These are phyloP conservation scores for Bauhinia variegata DNA, from an alignment of 306 rosid species.

Conservation along the genomic window DNA sequence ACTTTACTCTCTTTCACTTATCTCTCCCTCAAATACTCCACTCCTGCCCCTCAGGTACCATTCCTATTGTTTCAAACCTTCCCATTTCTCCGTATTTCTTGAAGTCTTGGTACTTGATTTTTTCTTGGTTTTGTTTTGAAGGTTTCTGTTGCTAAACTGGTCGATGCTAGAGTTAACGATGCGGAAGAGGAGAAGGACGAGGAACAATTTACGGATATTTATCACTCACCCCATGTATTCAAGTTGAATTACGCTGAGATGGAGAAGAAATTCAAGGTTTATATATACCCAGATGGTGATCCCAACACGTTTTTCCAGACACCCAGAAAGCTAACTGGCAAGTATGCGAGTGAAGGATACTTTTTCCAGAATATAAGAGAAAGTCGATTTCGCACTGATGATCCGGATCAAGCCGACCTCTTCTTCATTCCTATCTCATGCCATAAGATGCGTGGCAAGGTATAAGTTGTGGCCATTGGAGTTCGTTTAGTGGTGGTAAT, in stretches of 20 bases:
- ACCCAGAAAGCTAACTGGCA: conserved; percentile 92
- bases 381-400: conserved; percentile 71
- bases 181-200: conserved; percentile 1
- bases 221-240: conserved; percentile 77
- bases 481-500: not conserved
- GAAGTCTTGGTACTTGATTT: not conserved
- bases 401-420: conserved; percentile 84
- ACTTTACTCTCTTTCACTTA: conserved; percentile 74
- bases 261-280: conserved; percentile 85
- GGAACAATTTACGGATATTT: conserved; percentile 50
- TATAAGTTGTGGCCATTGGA: conserved; percentile 22
- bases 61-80: not conserved
- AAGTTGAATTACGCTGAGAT: conserved; percentile 72
- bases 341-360: conserved; percentile 90
- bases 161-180: conserved; percentile 7
- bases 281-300: conserved; percentile 90
- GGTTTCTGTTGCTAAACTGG: conserved; percentile 40
- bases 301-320: conserved; percentile 89
- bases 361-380: conserved; percentile 93
- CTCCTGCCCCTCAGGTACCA: conserved; percentile 50
- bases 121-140: conserved; percentile 18
- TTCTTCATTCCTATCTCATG: conserved; percentile 94
- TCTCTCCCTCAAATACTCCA: conserved; percentile 64
- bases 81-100: conserved; percentile 8
- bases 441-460: conserved; percentile 99